Evolutionary conservation across 2,329 filamentous ascomycete species (phyloP).

Genomic region (Scytalidium lignicola): DNA sequence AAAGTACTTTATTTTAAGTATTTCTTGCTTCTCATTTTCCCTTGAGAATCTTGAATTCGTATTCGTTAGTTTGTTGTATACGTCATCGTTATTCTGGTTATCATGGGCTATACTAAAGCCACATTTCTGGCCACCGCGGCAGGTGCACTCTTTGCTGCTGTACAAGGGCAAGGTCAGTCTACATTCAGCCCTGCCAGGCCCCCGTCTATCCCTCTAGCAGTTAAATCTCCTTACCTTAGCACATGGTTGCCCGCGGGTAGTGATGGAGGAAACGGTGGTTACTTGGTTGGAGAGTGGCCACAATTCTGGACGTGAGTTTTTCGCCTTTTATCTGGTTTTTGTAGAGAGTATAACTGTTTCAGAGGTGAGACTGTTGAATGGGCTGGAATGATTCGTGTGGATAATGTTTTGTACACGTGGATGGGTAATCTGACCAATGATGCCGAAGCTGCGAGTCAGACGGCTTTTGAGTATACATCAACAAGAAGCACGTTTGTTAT

Average conservation of each 20-base stretch:
- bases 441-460: constrained; percentile 51
- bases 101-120: neutral
- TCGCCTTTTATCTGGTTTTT: neutral
- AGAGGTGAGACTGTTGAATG: constrained; percentile 56
- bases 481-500: constrained; percentile 67
- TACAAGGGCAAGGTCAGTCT: constrained; percentile 31
- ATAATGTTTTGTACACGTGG: constrained; percentile 60
- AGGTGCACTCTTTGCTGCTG: neutral
- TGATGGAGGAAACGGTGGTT: constrained; percentile 58
- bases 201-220: constrained; percentile 66
- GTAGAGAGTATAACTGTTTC: constrained; percentile 5
- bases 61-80: too few species aligned
- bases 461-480: constrained; percentile 63
- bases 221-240: constrained; percentile 70
- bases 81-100: neutral
- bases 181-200: constrained; percentile 60
- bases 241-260: constrained; percentile 61
- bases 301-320: constrained; percentile 62
- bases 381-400: constrained; percentile 65
- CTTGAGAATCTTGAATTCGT: too few species aligned
- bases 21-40: too few species aligned
- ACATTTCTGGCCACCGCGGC: neutral
- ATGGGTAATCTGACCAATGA: constrained; percentile 52
- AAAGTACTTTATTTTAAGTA: too few species aligned
- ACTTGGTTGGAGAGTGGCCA: constrained; percentile 65